A percentile compares a stretch with the other conserved stretches of the same genome.
phyloP scores from a whole-genome alignment of 352 stramenopile genomes.

The Globisporangium uncinulatum region DNA sequence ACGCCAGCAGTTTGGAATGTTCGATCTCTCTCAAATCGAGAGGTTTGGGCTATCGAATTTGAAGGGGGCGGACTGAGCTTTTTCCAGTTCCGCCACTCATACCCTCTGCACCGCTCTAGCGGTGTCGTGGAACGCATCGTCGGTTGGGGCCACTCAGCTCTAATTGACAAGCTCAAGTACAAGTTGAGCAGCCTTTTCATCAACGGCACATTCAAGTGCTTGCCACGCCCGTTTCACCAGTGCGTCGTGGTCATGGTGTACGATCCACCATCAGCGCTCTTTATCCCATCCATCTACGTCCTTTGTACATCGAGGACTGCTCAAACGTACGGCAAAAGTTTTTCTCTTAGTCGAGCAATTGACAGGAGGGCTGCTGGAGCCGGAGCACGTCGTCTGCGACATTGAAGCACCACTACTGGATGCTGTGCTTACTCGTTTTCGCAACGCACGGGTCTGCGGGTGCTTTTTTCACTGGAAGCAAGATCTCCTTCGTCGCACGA shows the following conservation, averaged over 20 bases:
- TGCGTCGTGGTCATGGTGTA: neutral
- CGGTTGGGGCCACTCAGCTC: neutral
- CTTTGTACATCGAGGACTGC: neutral
- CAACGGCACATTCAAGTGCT: neutral
- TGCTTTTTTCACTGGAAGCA: slow-evolving; percentile 1
- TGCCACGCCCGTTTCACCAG: neutral
- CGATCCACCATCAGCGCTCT: neutral
- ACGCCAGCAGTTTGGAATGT: too few species aligned
- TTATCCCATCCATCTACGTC: neutral
- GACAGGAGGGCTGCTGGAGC: neutral
- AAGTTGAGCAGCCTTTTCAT: neutral
- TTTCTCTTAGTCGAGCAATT: too few species aligned
- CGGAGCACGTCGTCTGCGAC: neutral
- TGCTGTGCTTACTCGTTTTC: neutral
- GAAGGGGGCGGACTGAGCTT: neutral
- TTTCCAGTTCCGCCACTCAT: neutral
- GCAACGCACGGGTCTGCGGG: neutral
- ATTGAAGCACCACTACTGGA: neutral
- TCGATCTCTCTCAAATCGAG: too few species aligned
- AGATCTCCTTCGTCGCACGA: neutral
- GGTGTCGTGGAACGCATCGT: neutral
- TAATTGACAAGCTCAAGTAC: neutral
- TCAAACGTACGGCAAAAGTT: too few species aligned
- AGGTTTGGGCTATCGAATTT: too few species aligned
- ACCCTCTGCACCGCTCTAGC: too few species aligned